Base-by-base conservation (phyloP, 2,329 filamentous ascomycete genomes). In the Ilyonectria mors-panacis region DNA sequence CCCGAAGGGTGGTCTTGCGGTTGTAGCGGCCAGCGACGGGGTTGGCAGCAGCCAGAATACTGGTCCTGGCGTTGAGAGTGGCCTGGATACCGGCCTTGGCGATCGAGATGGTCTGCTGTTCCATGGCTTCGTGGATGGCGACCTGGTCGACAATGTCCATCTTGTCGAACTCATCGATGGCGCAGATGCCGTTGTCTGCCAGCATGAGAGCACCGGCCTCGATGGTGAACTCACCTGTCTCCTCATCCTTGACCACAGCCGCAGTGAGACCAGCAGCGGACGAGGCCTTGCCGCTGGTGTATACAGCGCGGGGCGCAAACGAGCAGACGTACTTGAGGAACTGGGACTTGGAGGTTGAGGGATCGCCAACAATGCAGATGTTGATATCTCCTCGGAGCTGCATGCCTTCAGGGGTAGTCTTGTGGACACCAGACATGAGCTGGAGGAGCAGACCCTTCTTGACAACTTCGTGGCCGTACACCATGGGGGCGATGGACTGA, bases 61-160 rank as follows among this genome's bases (percentile, higher is more conserved):
- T 96, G 1, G 96, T 98, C 62, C 96, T 91, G 2, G 96, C 96
- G 78, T 99, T 99, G 51, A 99, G 88, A 0, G 96, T 99, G 4
- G 96, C 97, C 80, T 99, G 96, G 66, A 99, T 99, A 76, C 96
- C 96, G 6, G 96, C 96, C 83, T 99, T 99, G 67, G 96, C 95
- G 76, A 99, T 99, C 9, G 94, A 98, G 72, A 99, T 99, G 6
- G 96, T 99, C 83, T 99, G 96, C 85, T 99, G 96, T 88, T 99
- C 96, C 96, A 99, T 99, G 66, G 96, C 96, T 89, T 99, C 96
- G 88, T 99, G 96, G 77, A 99, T 99, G 72, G 96, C 96, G 62
- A 99, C 96, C 83, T 99, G 96, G 80, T 99, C 96, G 59, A 85
- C 91, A 69, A 99, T 93, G 77, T 99, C 96, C 96, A 99, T 99